phyloP scores from a whole-genome alignment of 2,329 filamentous ascomycete genomes.

The Pseudopyricularia javanii region DNA sequence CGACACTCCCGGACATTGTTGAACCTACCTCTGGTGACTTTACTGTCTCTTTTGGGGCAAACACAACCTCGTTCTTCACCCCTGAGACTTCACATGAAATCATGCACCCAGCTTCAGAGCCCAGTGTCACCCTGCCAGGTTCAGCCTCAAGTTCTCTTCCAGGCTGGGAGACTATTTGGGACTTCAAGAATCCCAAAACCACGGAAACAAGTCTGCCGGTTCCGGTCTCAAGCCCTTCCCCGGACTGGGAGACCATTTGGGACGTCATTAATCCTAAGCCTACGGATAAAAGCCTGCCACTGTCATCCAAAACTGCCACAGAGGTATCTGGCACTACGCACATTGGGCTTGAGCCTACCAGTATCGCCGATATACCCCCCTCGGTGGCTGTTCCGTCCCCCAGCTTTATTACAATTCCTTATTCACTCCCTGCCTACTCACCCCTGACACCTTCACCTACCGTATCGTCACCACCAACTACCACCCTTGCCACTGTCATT shows the following conservation, averaged over 20 bases:
- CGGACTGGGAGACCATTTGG: too few species aligned
- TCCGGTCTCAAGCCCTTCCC: neutral
- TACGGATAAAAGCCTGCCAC: too few species aligned
- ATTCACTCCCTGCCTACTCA: neutral
- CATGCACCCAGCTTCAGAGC: neutral
- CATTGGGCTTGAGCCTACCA: neutral
- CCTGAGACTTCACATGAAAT: neutral
- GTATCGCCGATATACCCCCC: neutral
- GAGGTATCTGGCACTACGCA: too few species aligned
- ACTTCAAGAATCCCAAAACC: neutral
- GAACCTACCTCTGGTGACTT: slow-evolving; percentile 1
- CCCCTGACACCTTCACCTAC: neutral
- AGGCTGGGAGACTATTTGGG: neutral
- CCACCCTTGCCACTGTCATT: neutral
- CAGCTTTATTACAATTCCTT: neutral
- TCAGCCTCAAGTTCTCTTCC: neutral
- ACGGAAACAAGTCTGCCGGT: neutral
- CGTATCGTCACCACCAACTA: neutral
- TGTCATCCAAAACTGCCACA: too few species aligned
- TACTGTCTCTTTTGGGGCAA: neutral
- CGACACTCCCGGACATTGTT: neutral
- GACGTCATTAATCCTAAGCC: too few species aligned
- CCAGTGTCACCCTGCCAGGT: neutral
- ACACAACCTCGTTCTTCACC: slow-evolving; percentile 1
- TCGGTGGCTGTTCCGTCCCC: neutral